Conservation (phyloP, 192 early-diverging fungal species). For the Backusella macrospora region DNA sequence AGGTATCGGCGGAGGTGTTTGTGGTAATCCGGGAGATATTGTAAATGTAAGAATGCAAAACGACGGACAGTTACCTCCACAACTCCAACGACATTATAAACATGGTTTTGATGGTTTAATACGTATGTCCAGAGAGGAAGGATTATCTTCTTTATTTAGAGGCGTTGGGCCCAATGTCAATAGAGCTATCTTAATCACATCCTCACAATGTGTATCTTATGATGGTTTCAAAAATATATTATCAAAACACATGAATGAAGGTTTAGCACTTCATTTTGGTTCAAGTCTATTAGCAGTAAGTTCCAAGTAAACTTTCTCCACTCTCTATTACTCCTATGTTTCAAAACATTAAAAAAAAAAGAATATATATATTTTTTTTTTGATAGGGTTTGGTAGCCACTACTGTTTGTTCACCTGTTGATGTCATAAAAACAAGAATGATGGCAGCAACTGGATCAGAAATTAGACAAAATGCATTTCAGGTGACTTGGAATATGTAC, state of each 20-base stretch:
- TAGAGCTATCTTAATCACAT: conserved; percentile 86
- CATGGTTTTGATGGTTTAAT: conserved; percentile 73
- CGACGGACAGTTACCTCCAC: conserved; percentile 68
- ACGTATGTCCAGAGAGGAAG: conserved; percentile 82
- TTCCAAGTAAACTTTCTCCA: no score
- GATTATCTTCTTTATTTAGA: conserved; percentile 76
- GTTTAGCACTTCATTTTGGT: conserved; percentile 66
- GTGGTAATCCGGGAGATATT: conserved; percentile 81
- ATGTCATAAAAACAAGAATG: conserved; percentile 85
- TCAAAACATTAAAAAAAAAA: neutral
- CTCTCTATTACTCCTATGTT: no score
- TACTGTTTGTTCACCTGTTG: conserved; percentile 75
- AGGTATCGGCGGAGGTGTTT: conserved; percentile 63
- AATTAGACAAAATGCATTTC: conserved; percentile 24
- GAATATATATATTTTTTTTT: neutral
- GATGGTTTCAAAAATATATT: conserved; percentile 78
- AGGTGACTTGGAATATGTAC: conserved; percentile 59
- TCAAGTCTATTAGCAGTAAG: conserved; percentile 73
- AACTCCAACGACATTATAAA: conserved; percentile 71
- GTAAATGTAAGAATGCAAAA: conserved; percentile 84
- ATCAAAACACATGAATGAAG: conserved; percentile 61
- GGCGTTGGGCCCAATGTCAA: conserved; percentile 90
- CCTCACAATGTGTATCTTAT: conserved; percentile 73
- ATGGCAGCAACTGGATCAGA: conserved; percentile 70
- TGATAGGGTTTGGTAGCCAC: conserved; percentile 76